Evolutionary conservation across 305 asterid genomes (phyloP), one percentile per base, ranked within the genome.

Genomic region (Rubia tinctorum): DNA sequence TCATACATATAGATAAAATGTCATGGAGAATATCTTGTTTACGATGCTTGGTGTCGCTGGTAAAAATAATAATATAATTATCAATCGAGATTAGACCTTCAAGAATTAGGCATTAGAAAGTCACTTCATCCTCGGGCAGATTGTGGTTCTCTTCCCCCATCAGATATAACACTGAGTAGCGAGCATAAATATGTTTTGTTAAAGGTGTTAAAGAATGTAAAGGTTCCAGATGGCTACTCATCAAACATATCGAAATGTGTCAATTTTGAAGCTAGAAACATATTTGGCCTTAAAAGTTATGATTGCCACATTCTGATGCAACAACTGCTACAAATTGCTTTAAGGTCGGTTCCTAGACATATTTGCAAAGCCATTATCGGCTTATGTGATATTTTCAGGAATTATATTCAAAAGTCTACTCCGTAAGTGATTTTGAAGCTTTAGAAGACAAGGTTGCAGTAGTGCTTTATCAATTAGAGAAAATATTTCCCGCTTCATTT

Each of bases 381-480:
- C 34, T 25, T 61, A 25, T 12, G 66, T 61, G 66, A 27, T 17
- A 25, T 61, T 15, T 61, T 27, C n/a, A 61, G 34, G 43, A 45
- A 30, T 6, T 80, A 27, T 72, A 71, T 66, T 66, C 74, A 13
- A 79, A 79, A 18, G 64, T 66, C 10, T 53, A 71, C 55, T 49
- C 64, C 0, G 15, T 23, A 6, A 7, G 4, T 14, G 74, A 71
- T n/a, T 20, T 79, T n/a, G 62, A 58, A 53, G 51, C 68, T 23
- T 45, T 75, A 37, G 27, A 71, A 22, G 62, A 45, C 2, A 45
- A 60, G n/a, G 58, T 27, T 43, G 53, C 81, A 10, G 3, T 60
- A 7, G 22, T 51, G 5, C 43, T 79, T 49, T 61, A 66, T 49
- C 34, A 72, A 37, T 37, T 65, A 53, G 78, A 74, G 45, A 71